Conservation (phyloP, 2,329 filamentous ascomycete genomes). For the Colletotrichum cereale region DNA sequence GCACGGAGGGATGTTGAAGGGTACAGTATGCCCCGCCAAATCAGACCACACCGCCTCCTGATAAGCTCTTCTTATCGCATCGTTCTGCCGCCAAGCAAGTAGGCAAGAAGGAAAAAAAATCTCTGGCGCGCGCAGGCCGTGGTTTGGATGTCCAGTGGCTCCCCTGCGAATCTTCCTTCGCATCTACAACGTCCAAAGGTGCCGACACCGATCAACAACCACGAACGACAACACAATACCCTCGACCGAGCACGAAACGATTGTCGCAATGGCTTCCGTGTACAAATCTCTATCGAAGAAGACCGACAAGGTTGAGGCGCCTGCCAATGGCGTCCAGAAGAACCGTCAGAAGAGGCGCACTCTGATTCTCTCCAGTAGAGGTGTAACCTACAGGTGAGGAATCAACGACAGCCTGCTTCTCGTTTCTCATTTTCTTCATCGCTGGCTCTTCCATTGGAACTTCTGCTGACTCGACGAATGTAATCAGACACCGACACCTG, state of each 20-base stretch:
- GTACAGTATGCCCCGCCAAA: not conserved
- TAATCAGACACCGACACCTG: constrained; percentile 85
- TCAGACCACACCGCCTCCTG: constrained; percentile 2
- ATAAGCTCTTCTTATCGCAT: constrained; percentile 27
- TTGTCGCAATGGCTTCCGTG: constrained; percentile 73
- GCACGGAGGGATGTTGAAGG: not conserved
- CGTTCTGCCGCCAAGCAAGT: constrained; percentile 7
- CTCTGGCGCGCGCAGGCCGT: constrained; percentile 2
- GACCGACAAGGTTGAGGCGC: constrained; percentile 62
- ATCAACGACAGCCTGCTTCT: not conserved
- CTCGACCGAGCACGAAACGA: constrained; percentile 15
- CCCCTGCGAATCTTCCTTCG: constrained; percentile 4
- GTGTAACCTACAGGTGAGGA: constrained; percentile 84
- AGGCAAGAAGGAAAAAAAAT: constrained; percentile 2
- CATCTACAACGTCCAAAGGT: not conserved
- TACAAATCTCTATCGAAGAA: constrained; percentile 80
- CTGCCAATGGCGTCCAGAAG: constrained; percentile 64
- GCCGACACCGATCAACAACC: constrained; percentile 8
- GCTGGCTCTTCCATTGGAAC: not conserved
- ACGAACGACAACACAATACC: not conserved
- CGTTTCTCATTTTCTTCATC: not conserved
- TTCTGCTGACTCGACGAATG: constrained; percentile 22
- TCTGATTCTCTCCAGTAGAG: constrained; percentile 90
- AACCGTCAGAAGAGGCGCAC: constrained; percentile 76
- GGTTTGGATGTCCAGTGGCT: not conserved